These are phyloP conservation scores for Daldinia eschscholtzii DNA, from an alignment of 2,329 filamentous ascomycete species.

Conservation along the genomic window DNA sequence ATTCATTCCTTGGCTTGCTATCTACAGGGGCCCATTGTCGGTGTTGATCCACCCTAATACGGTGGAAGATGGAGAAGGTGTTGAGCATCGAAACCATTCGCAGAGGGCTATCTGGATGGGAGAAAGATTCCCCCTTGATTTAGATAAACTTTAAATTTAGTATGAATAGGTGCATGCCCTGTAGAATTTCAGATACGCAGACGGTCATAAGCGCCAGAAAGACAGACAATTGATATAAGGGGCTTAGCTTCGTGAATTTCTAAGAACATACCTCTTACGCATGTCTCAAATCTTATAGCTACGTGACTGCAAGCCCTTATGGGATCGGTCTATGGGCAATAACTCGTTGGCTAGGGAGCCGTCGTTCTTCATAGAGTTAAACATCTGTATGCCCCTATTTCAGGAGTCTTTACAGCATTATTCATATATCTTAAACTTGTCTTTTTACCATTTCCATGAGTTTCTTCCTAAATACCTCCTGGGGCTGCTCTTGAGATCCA, in stretches of 20 bases:
- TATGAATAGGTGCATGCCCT: too few relatives aligned
- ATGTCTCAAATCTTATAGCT: too few relatives aligned
- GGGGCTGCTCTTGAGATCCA: too few relatives aligned
- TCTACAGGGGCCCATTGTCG: slow-evolving; percentile 84
- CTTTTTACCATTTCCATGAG: neutral
- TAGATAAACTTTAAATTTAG: slow-evolving; percentile 44
- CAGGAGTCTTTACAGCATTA: neutral
- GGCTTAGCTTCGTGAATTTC: neutral
- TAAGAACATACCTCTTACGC: neutral
- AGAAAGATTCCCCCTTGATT: slow-evolving; percentile 71
- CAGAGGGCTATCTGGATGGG: slow-evolving; percentile 82
- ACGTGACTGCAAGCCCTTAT: too few relatives aligned
- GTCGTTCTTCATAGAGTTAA: too few relatives aligned
- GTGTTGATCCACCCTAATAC: slow-evolving; percentile 88
- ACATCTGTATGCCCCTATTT: too few relatives aligned
- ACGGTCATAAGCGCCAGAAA: neutral
- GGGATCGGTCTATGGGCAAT: too few relatives aligned
- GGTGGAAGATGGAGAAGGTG: slow-evolving; percentile 52
- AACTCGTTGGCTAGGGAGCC: too few relatives aligned
- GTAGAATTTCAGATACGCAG: neutral
- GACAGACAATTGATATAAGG: neutral
- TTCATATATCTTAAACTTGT: neutral
- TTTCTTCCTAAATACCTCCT: neutral
- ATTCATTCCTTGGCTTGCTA: slow-evolving; percentile 85
- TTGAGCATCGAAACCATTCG: slow-evolving; percentile 69